Base-by-base conservation (phyloP, 345 rosid genomes). In the Syzygium grande region DNA sequence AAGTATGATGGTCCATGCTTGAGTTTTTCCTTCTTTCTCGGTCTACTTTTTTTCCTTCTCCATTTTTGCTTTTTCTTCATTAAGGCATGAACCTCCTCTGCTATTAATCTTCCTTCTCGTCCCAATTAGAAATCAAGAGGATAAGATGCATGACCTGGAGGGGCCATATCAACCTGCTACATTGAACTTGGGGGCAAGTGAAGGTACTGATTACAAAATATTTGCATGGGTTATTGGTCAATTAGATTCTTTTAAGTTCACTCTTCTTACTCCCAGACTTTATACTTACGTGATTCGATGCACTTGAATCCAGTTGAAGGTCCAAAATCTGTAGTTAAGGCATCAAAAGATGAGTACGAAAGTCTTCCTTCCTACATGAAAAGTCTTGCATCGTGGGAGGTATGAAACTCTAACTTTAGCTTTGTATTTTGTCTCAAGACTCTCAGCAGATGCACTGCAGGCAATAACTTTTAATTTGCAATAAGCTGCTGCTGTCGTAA, bases 301-400 rank as follows among this genome's bases (percentile, higher is more conserved):
- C 46, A 17, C 7, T 59, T 14, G 49, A 85, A 89, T 86, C 88
- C 89, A 63, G 87, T 63, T 61, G 88, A 87, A 91, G 90, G 87
- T 85, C 49, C 89, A 51, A 86, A 73, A 11, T 73, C 90, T 34
- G 14, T 87, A 22, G 87, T 97, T 84, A 89, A 91, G 87, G 89
- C 94, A 29, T 88, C 92, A 6, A 91, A 88, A 89, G 93, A 92
- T 89, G 97, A 92, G 80, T 97, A 94, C 77, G 96, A 94, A 84
- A 90, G 84, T 88, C 95, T 96, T 78, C 99, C 97, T 49, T 94
- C 99, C 84, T 95, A 92, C 91, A 90, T 96, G 93, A 94, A 92
- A 91, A 88, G 89, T 87, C 92, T 96, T 84, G 91, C 97, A 38
- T 90, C 99, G 61, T 96, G 99, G 99, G 99, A 97, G 99, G 99